Evolutionary conservation across 768 basidiomycete species (phyloP).

Genomic region (Boletales sp.): DNA sequence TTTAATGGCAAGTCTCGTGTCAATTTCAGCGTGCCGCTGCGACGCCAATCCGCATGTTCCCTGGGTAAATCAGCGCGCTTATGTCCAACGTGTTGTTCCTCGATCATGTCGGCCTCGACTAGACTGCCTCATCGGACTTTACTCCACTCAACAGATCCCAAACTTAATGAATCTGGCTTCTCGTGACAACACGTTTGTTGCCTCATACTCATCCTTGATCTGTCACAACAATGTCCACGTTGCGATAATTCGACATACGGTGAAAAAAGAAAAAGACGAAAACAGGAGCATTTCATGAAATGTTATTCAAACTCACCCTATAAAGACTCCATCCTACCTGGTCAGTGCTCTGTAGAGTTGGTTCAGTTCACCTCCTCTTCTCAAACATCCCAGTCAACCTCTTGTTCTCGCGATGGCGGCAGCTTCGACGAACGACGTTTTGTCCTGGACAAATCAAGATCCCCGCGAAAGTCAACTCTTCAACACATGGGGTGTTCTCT

Average conservation of each 20-base stretch:
- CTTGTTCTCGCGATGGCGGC: conserved; percentile 49
- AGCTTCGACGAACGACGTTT: conserved; percentile 58
- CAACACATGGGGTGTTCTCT: conserved; percentile 76
- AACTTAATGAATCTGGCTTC: conserved; percentile 62
- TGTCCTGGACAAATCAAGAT: conserved; percentile 87
- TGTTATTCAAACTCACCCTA: conserved; percentile 42
- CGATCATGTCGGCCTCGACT: conserved; percentile 63
- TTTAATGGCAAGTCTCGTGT: conserved; percentile 28
- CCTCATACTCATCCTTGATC: conserved; percentile 67
- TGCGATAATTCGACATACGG: conserved; percentile 60
- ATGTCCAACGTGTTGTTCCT: conserved; percentile 56
- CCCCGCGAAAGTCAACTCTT: conserved; percentile 81
- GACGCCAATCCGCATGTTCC: conserved; percentile 33
- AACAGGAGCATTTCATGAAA: conserved; percentile 40
- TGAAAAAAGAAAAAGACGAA: conserved; percentile 35
- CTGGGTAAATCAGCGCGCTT: conserved; percentile 50
- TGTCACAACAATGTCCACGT: conserved; percentile 69
- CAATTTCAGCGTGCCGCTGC: conserved; percentile 24
- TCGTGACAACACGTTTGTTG: conserved; percentile 65
- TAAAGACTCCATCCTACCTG: conserved; percentile 43
- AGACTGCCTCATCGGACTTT: conserved; percentile 53
- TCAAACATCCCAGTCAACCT: conserved; percentile 29
- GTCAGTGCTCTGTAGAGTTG: conserved; percentile 20
- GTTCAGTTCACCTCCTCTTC: conserved; percentile 28
- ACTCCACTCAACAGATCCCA: conserved; percentile 69